phyloP scores from a whole-genome alignment of 768 basidiomycete genomes.

The Boletus patriciae region DNA sequence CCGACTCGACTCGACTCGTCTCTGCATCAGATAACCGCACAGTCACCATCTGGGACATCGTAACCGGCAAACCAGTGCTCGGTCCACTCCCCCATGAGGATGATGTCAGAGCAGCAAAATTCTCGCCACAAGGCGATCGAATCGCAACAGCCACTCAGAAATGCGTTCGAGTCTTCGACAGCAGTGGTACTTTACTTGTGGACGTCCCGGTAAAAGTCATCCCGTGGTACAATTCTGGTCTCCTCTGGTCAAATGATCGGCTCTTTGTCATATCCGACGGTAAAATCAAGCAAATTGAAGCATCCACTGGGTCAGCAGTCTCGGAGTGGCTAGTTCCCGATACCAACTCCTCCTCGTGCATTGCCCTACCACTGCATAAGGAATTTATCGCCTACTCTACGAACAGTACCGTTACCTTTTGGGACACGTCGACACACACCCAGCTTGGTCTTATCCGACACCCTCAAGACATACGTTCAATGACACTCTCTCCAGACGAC shows the following conservation, averaged over 20 bases:
- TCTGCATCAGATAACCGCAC: not conserved
- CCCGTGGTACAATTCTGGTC: not conserved
- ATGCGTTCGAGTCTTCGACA: not conserved
- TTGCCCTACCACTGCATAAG: not conserved
- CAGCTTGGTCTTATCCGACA: not conserved
- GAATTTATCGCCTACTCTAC: not conserved
- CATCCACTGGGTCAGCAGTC: not conserved
- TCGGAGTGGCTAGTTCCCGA: not conserved
- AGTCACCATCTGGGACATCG: not conserved
- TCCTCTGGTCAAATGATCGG: constrained; percentile 1
- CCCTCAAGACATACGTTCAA: not conserved
- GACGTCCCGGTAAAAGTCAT: not conserved
- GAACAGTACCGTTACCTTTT: not conserved
- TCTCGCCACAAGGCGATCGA: not conserved
- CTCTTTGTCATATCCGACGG: not conserved
- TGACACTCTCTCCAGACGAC: not conserved
- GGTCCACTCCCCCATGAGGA: not conserved
- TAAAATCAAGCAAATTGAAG: not conserved
- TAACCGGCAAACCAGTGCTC: not conserved
- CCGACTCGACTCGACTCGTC: not conserved
- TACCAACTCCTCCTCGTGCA: not conserved
- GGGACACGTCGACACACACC: not conserved
- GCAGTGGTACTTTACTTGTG: not conserved
- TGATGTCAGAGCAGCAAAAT: not conserved
- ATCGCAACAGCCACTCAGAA: not conserved